phyloP scores from a whole-genome alignment of 176 grass and related monocot species.

The Rhipidocladum racemiflorum region DNA sequence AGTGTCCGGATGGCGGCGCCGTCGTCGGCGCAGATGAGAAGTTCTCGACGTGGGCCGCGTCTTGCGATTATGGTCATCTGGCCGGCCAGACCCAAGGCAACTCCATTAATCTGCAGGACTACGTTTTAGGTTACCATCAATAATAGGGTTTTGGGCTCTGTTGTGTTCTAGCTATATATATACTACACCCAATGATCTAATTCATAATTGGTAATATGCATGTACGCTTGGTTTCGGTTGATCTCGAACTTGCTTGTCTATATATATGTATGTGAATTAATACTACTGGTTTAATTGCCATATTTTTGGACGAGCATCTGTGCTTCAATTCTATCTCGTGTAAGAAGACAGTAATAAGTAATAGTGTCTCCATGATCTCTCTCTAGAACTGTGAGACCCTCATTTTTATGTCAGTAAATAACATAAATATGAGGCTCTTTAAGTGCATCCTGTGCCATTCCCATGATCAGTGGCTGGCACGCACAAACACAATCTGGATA shows the following conservation, averaged over 20 bases:
- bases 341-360: background rate
- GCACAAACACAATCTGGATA: too few species aligned
- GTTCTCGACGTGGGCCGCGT: slow-evolving; percentile 36
- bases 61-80: slow-evolving; percentile 49
- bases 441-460: too few species aligned
- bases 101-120: slow-evolving; percentile 49
- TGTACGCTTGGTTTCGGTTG: background rate
- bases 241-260: slow-evolving; percentile 28
- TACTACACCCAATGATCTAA: slow-evolving; percentile 7
- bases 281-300: background rate
- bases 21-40: slow-evolving; percentile 46
- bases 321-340: background rate
- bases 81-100: slow-evolving; percentile 32
- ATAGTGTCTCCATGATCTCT: background rate
- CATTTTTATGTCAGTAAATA: too few species aligned
- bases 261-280: slow-evolving; percentile 9
- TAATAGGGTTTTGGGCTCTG: slow-evolving; percentile 4
- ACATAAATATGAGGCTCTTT: too few species aligned
- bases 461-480: too few species aligned
- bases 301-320: background rate
- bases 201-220: slow-evolving; percentile 28
- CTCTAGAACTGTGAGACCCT: too few species aligned
- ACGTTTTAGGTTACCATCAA: slow-evolving; percentile 48
- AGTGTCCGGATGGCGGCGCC: slow-evolving; percentile 32
- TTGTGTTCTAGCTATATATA: background rate